Evolutionary conservation across 441 rosid species (phyloP).

Genomic region (Erodium trifolium): DNA sequence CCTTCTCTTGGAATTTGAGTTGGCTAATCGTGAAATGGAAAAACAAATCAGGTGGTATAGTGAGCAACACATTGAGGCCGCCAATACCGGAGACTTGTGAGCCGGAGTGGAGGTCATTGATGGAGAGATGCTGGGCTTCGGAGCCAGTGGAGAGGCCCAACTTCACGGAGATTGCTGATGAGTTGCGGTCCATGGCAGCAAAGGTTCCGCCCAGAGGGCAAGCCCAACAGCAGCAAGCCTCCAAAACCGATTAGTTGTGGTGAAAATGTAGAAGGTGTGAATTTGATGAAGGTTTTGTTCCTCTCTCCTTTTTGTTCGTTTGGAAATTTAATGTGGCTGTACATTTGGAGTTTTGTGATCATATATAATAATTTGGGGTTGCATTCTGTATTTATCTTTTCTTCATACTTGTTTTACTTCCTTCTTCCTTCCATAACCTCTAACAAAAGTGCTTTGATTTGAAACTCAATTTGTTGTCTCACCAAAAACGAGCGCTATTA

Average conservation of each 20-base stretch:
- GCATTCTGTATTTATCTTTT: not conserved
- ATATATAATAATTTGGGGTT: constrained; percentile 4
- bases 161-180: constrained; percentile 44
- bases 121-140: constrained; percentile 66
- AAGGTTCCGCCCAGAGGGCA: constrained; percentile 25
- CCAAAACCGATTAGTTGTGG: not conserved
- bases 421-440: no score
- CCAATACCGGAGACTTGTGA: constrained; percentile 46
- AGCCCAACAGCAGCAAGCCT: not conserved
- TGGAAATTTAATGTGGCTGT: not conserved
- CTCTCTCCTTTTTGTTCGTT: not conserved
- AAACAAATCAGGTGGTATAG: constrained; percentile 44
- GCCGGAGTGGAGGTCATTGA: constrained; percentile 47
- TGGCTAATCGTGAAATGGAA: not conserved
- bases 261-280: not conserved
- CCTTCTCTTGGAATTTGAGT: not conserved
- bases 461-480: not conserved
- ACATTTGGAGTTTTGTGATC: constrained; percentile 5
- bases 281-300: not conserved
- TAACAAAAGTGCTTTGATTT: no score
- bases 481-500: no score
- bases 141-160: constrained; percentile 57
- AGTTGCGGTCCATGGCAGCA: constrained; percentile 39
- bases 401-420: no score
- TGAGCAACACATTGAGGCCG: constrained; percentile 58